phyloP scores from a whole-genome alignment of 108 stramenopile genomes.

The Fragilaria radians region DNA sequence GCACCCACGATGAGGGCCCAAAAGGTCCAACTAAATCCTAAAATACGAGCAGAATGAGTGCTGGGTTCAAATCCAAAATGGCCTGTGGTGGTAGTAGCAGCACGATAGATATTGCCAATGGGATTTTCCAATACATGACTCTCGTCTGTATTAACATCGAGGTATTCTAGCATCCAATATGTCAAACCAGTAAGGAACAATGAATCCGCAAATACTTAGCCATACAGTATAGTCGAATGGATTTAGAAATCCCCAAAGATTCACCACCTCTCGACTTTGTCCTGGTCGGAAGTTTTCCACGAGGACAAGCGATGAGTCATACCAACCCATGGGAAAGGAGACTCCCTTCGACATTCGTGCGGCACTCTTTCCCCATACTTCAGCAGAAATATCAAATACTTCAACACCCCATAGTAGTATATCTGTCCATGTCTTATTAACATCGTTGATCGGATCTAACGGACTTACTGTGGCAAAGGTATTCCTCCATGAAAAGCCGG shows the following conservation, averaged over 20 bases:
- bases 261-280: background rate
- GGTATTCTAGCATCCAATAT: constrained; percentile 14
- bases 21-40: constrained; percentile 7
- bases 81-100: constrained; percentile 10
- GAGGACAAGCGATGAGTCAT: constrained; percentile 30
- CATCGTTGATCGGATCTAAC: background rate
- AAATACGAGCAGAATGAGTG: constrained; percentile 4
- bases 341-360: constrained; percentile 19
- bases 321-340: constrained; percentile 18
- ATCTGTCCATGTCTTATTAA: constrained; percentile 11
- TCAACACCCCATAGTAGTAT: constrained; percentile 22
- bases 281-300: constrained; percentile 7
- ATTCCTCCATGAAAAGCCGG: constrained; percentile 33
- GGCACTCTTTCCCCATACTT: constrained; percentile 8
- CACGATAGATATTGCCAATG: constrained; percentile 7
- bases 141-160: constrained; percentile 5
- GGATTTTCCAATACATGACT: background rate
- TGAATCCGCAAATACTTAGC: constrained; percentile 14
- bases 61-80: constrained; percentile 18
- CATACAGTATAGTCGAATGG: constrained; percentile 22
- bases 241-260: constrained; percentile 8
- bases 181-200: constrained; percentile 16
- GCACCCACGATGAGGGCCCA: constrained; percentile 21
- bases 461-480: constrained; percentile 7
- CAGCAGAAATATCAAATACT: constrained; percentile 25